Evolutionary conservation across 345 rosid genomes (phyloP).

Genomic region (Xanthoceras sorbifolium): DNA sequence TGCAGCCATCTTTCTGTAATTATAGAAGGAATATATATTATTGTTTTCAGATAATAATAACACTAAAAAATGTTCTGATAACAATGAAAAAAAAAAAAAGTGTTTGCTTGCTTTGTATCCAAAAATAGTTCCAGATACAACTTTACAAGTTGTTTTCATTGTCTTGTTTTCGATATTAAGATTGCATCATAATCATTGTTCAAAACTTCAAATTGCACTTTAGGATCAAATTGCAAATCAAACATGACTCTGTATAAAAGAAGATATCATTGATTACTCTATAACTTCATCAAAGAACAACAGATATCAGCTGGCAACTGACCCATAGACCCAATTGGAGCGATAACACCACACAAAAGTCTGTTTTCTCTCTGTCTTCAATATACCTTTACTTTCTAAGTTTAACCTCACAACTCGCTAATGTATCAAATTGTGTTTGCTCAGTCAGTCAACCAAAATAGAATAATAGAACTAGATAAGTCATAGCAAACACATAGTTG

Average conservation of each 20-base stretch:
- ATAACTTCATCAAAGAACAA: neutral
- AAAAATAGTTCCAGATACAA: too few relatives aligned
- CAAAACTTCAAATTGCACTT: neutral
- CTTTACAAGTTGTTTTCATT: neutral
- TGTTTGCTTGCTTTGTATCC: too few relatives aligned
- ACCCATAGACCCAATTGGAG: neutral
- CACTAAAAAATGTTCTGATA: neutral
- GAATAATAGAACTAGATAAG: neutral
- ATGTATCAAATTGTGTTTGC: neutral
- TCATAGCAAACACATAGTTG: neutral
- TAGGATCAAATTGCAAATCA: neutral
- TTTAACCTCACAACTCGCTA: neutral
- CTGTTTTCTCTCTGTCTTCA: neutral
- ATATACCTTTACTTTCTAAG: neutral
- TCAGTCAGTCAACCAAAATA: neutral
- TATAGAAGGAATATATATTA: conserved; percentile 1
- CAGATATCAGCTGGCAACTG: neutral
- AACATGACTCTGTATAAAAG: neutral
- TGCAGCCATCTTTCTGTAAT: neutral
- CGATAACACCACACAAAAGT: neutral
- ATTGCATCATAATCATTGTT: neutral
- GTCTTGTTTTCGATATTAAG: neutral
- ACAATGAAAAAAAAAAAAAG: too few relatives aligned
- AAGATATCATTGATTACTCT: neutral
- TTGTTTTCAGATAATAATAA: neutral